Conservation (phyloP, 176 grass and related monocot species). For the Cocos nucifera region DNA sequence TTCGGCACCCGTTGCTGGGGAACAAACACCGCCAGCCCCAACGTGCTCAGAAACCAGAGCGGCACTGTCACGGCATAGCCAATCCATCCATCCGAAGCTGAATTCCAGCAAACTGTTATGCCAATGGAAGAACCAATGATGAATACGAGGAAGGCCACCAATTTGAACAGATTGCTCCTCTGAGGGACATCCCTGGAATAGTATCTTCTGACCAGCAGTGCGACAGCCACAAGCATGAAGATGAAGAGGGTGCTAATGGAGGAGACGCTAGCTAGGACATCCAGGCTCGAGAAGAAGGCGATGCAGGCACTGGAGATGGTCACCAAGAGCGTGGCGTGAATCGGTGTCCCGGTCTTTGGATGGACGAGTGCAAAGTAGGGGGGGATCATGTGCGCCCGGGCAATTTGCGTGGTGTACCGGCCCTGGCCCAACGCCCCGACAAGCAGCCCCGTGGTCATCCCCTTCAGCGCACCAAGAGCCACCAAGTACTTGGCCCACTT, state of each 20-base stretch:
- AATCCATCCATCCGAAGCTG: slow-evolving; percentile 13
- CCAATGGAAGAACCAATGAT: slow-evolving; percentile 28
- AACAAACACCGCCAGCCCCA: slow-evolving; percentile 24
- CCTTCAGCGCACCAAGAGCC: slow-evolving; percentile 47
- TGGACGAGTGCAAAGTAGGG: slow-evolving; percentile 54
- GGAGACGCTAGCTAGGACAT: slow-evolving; percentile 40
- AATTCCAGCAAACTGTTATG: slow-evolving; percentile 32
- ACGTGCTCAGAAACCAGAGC: slow-evolving; percentile 24
- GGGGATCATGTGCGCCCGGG: slow-evolving; percentile 48
- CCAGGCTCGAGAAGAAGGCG: slow-evolving; percentile 53
- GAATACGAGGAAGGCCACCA: slow-evolving; percentile 21
- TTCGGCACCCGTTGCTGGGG: slow-evolving; percentile 24
- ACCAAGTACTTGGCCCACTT: slow-evolving; percentile 42
- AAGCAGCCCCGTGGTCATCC: slow-evolving; percentile 47
- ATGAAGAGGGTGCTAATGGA: slow-evolving; percentile 72
- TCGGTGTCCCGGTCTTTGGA: slow-evolving; percentile 36
- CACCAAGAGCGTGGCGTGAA: slow-evolving; percentile 42
- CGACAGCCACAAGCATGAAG: slow-evolving; percentile 46
- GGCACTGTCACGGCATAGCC: slow-evolving; percentile 25
- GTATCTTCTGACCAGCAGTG: slow-evolving; percentile 43
- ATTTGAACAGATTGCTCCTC: not conserved
- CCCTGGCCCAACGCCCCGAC: slow-evolving; percentile 50
- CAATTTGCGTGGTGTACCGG: slow-evolving; percentile 50
- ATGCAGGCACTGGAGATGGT: slow-evolving; percentile 34
- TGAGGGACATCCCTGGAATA: slow-evolving; percentile 13